Evolutionary conservation across 2,329 filamentous ascomycete species (phyloP).

Genomic region (Alternaria angustiovoidea): DNA sequence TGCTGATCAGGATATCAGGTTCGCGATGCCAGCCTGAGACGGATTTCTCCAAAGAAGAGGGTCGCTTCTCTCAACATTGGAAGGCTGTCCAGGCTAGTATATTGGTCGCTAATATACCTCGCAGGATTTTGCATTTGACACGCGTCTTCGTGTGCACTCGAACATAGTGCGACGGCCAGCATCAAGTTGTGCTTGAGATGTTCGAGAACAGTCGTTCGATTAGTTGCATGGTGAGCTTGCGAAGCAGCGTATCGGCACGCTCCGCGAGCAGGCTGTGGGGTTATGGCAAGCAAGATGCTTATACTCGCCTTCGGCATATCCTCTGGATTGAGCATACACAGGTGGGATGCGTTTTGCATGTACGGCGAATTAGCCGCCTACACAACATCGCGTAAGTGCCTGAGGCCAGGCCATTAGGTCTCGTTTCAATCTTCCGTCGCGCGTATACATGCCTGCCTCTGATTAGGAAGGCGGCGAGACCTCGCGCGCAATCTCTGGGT

Average conservation of each 20-base stretch:
- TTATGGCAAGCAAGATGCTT: conserved; percentile 8
- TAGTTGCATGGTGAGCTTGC: neutral
- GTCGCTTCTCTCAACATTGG: neutral
- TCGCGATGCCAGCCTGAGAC: neutral
- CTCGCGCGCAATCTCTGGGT: conserved; percentile 33
- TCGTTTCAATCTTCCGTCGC: conserved; percentile 6
- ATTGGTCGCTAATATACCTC: conserved; percentile 1
- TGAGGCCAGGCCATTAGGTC: conserved; percentile 7
- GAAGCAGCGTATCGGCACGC: neutral
- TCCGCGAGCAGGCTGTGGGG: conserved; percentile 4
- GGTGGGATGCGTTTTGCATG: conserved; percentile 2
- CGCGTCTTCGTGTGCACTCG: neutral
- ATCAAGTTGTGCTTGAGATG: neutral
- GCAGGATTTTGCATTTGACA: neutral
- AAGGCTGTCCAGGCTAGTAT: neutral
- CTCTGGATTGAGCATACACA: neutral
- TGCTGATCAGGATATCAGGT: neutral
- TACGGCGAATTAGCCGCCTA: conserved; percentile 1
- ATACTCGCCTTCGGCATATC: neutral
- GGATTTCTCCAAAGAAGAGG: neutral
- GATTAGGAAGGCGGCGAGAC: conserved; percentile 18
- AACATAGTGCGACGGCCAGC: neutral
- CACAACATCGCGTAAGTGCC: neutral
- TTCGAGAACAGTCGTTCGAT: neutral
- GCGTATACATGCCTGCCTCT: neutral